phyloP scores from a whole-genome alignment of 208 protist genomes.

The Trypanosoma cruzi region DNA sequence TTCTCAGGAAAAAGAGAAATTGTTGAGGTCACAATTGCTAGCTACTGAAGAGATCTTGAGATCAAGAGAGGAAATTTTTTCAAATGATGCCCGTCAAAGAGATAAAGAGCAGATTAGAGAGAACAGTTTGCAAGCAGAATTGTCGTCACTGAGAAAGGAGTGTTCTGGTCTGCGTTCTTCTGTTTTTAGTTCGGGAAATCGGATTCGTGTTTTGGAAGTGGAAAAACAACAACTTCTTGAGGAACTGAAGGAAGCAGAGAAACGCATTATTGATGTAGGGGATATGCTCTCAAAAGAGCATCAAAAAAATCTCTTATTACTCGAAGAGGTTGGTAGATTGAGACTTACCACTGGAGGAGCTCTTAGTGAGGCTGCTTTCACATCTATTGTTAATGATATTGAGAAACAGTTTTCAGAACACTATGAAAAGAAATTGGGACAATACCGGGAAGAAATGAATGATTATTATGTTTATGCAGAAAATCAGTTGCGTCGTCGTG shows the following conservation, averaged over 20 bases:
- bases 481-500: slow-evolving; percentile 26
- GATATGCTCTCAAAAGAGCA: slow-evolving; percentile 22
- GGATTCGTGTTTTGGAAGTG: slow-evolving; percentile 22
- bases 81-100: background rate
- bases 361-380: slow-evolving; percentile 20
- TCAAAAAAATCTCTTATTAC: slow-evolving; percentile 12
- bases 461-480: slow-evolving; percentile 32
- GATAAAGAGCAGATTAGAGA: background rate
- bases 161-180: slow-evolving; percentile 7
- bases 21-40: slow-evolving; percentile 8
- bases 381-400: slow-evolving; percentile 28
- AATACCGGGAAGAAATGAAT: slow-evolving; percentile 27
- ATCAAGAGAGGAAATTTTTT: background rate
- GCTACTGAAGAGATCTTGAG: slow-evolving; percentile 1
- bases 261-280: slow-evolving; percentile 16
- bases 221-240: slow-evolving; percentile 31
- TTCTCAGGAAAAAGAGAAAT: slow-evolving; percentile 2
- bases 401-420: slow-evolving; percentile 19
- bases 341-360: slow-evolving; percentile 20
- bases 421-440: slow-evolving; percentile 21
- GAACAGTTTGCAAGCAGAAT: slow-evolving; percentile 2
- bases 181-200: slow-evolving; percentile 10
- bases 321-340: slow-evolving; percentile 19
- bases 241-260: slow-evolving; percentile 24
- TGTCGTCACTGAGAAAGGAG: slow-evolving; percentile 3